phyloP scores from a whole-genome alignment of 225 moss, liverwort and hornwort species.

The Lunularia cruciata region DNA sequence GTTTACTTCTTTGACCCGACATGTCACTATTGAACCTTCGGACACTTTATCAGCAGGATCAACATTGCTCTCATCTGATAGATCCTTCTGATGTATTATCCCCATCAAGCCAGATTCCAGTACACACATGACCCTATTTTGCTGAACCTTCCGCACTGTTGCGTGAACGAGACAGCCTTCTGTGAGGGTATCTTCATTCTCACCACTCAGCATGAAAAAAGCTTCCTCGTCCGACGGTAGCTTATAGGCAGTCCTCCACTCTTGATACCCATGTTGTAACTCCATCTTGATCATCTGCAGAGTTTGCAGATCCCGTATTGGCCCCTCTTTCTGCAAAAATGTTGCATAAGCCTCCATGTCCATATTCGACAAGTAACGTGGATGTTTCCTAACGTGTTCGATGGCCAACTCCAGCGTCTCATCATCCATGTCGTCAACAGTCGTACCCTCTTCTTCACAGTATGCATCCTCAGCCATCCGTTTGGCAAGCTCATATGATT shows the following conservation, averaged over 20 bases:
- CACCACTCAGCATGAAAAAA: constrained; percentile 91
- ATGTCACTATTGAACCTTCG: constrained; percentile 83
- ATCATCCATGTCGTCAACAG: constrained; percentile 81
- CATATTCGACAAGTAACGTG: constrained; percentile 52
- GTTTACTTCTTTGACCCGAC: constrained; percentile 84
- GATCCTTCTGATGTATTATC: constrained; percentile 81
- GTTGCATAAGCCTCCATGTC: constrained; percentile 70
- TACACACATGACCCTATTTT: constrained; percentile 83
- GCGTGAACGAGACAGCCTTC: constrained; percentile 85
- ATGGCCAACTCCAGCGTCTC: constrained; percentile 85
- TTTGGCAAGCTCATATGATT: constrained; percentile 87
- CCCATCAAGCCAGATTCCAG: constrained; percentile 88
- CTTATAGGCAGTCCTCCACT: constrained; percentile 63
- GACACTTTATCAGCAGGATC: constrained; percentile 86
- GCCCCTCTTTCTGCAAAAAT: constrained; percentile 50
- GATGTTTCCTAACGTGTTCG: constrained; percentile 81
- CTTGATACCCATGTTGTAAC: constrained; percentile 78
- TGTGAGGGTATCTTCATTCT: constrained; percentile 80
- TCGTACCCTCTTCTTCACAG: constrained; percentile 74
- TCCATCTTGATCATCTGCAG: constrained; percentile 74
- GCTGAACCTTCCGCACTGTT: constrained; percentile 80
- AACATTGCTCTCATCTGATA: constrained; percentile 79
- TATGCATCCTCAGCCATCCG: constrained; percentile 93
- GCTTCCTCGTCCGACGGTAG: constrained; percentile 58
- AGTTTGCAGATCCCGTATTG: constrained; percentile 59